Conservation (phyloP, 1,139 yeast species). For the Yamadazyma atmosphaerica region DNA sequence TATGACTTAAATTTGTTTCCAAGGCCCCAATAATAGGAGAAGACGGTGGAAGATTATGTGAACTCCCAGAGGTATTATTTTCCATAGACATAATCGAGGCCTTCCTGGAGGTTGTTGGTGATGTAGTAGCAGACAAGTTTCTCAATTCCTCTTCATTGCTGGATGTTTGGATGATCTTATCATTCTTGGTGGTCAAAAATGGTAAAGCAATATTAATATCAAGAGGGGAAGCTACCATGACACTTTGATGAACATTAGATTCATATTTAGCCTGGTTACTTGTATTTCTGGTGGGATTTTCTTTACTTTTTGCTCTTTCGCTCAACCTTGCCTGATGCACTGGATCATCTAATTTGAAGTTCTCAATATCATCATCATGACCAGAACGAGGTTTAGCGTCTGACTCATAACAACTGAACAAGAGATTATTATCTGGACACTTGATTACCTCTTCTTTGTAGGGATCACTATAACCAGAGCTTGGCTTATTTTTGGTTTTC, state of each 20-base stretch:
- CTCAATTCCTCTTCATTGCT: constrained; percentile 23
- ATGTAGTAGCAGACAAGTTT: constrained; percentile 4
- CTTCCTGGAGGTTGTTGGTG: constrained; percentile 24
- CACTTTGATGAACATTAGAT: constrained; percentile 8
- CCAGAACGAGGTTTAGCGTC: constrained; percentile 8
- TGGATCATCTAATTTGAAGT: constrained; percentile 11
- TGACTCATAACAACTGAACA: constrained; percentile 56
- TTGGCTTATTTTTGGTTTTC: constrained; percentile 49
- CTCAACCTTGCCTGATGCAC: constrained; percentile 1
- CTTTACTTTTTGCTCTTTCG: not conserved
- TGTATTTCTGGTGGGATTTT: constrained; percentile 2
- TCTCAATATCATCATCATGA: constrained; percentile 17
- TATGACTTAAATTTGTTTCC: constrained; percentile 41
- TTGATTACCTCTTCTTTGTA: constrained; percentile 63
- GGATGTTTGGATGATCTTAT: constrained; percentile 30
- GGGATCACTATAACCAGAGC: constrained; percentile 36
- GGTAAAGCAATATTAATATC: constrained; percentile 50
- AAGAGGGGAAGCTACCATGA: constrained; percentile 45
- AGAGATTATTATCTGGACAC: constrained; percentile 59
- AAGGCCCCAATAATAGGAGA: constrained; percentile 44
- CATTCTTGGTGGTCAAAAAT: constrained; percentile 42
- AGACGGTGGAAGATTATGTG: constrained; percentile 22
- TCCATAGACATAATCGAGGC: constrained; percentile 21
- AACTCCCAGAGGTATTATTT: constrained; percentile 6
- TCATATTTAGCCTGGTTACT: not conserved